Conservation (phyloP, 768 basidiomycete genomes). For the Boletus bicolor region DNA sequence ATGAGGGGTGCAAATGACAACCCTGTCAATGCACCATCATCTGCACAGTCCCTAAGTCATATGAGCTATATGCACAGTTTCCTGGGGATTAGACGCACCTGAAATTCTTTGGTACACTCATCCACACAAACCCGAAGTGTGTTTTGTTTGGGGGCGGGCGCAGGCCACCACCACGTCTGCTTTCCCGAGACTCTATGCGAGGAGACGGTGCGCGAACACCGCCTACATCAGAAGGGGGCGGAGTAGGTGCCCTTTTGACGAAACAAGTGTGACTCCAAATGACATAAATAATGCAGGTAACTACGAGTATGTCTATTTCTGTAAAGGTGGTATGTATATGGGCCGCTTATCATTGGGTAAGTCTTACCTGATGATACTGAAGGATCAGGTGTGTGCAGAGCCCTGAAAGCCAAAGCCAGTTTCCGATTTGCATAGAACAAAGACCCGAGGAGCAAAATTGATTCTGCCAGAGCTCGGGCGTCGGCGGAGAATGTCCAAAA, state of each 20-base stretch:
- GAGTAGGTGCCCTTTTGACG: constrained; percentile 21
- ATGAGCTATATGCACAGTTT: constrained; percentile 8
- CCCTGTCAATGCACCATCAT: constrained; percentile 85
- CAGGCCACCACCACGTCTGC: constrained; percentile 34
- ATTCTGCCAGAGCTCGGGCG: constrained; percentile 60
- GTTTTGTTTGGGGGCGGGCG: constrained; percentile 37
- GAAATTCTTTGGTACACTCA: constrained; percentile 88
- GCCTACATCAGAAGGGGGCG: constrained; percentile 17
- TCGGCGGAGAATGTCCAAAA: constrained; percentile 55
- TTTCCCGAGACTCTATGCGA: constrained; percentile 47
- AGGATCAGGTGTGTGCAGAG: constrained; percentile 27
- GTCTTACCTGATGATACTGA: constrained; percentile 54
- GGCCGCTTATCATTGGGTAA: background rate
- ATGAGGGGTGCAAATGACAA: constrained; percentile 83
- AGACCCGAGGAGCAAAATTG: constrained; percentile 59
- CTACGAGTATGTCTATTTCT: constrained; percentile 60
- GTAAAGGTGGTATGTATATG: constrained; percentile 7
- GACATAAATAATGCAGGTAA: constrained; percentile 57
- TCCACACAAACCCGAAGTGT: constrained; percentile 76
- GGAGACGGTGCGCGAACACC: constrained; percentile 36
- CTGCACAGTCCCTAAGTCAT: constrained; percentile 61
- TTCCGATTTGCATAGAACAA: constrained; percentile 53
- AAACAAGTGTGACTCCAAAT: constrained; percentile 57
- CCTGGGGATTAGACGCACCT: constrained; percentile 42
- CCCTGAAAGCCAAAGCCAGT: constrained; percentile 15